These are phyloP conservation scores for Handroanthus guayacan DNA, from an alignment of 257 asterid species.

Conservation along the genomic window DNA sequence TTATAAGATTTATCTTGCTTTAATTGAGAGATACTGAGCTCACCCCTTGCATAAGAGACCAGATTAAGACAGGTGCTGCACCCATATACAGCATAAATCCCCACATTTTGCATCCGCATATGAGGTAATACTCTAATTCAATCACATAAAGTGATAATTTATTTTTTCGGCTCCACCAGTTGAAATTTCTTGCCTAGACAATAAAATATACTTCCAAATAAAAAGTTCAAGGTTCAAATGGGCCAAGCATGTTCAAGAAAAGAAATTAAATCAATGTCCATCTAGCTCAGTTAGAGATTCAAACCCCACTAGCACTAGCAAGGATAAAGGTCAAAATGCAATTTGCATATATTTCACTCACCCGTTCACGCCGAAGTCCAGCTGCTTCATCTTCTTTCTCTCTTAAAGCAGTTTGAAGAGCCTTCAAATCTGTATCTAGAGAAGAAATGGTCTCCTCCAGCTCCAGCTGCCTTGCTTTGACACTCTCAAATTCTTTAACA, in stretches of 20 bases:
- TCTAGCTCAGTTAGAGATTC: constrained; percentile 4
- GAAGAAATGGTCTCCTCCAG: constrained; percentile 50
- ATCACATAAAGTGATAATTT: background rate
- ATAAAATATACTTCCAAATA: background rate
- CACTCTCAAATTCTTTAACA: constrained; percentile 68
- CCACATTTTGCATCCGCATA: constrained; percentile 21
- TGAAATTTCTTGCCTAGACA: constrained; percentile 11
- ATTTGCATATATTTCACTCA: constrained; percentile 45
- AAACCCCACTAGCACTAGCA: background rate
- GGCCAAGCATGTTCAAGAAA: constrained; percentile 9
- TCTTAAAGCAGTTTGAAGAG: constrained; percentile 61
- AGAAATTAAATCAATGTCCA: background rate
- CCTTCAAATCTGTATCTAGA: constrained; percentile 50
- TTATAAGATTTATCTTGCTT: background rate
- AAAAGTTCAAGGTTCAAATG: background rate
- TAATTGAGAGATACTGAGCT: background rate
- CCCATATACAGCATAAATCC: constrained; percentile 1
- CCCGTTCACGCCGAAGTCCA: constrained; percentile 69
- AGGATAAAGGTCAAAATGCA: background rate
- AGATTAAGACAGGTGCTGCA: background rate
- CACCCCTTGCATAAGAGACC: background rate
- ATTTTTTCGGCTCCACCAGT: constrained; percentile 3
- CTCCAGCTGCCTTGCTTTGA: constrained; percentile 49
- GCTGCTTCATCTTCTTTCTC: constrained; percentile 77
- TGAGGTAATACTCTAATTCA: constrained; percentile 6